Conservation (phyloP, 1,284 basidiomycete genomes). For the Tilletiaria anomala region DNA sequence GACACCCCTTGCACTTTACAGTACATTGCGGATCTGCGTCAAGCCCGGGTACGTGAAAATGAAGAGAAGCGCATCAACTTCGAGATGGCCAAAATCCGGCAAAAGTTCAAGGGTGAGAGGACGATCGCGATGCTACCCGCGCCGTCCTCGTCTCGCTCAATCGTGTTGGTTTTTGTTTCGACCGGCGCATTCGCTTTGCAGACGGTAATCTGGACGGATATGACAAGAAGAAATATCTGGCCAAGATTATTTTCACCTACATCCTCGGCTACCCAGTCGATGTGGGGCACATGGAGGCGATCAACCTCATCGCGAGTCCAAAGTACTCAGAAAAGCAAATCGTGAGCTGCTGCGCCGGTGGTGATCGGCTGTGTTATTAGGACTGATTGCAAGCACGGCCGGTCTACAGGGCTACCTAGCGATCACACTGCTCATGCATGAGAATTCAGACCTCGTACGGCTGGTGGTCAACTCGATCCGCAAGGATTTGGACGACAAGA, state of each 20-base stretch:
- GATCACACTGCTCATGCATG: constrained; percentile 91
- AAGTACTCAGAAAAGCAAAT: constrained; percentile 99
- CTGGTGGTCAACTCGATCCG: constrained; percentile 95
- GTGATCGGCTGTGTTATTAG: no score
- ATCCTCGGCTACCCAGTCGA: constrained; percentile 98
- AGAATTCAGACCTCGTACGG: constrained; percentile 88
- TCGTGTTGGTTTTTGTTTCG: background rate
- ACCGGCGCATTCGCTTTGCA: no score
- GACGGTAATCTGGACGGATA: constrained; percentile 95
- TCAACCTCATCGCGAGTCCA: constrained; percentile 84
- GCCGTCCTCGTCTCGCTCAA: no score
- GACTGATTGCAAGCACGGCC: background rate
- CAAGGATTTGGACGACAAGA: constrained; percentile 88
- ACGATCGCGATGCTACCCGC: no score
- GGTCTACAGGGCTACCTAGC: constrained; percentile 74
- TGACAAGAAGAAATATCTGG: constrained; percentile 88
- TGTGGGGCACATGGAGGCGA: constrained; percentile 96
- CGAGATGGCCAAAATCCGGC: constrained; percentile 98
- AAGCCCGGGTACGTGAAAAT: constrained; percentile 46
- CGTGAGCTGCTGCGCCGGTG: constrained; percentile 46
- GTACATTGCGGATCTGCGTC: constrained; percentile 97
- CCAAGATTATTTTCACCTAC: constrained; percentile 96
- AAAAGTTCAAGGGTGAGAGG: constrained; percentile 90
- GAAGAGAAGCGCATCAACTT: constrained; percentile 98
- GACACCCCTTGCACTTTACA: constrained; percentile 35